phyloP scores from a whole-genome alignment of 176 grass and related monocot genomes.

The Tuctoria greenei region DNA sequence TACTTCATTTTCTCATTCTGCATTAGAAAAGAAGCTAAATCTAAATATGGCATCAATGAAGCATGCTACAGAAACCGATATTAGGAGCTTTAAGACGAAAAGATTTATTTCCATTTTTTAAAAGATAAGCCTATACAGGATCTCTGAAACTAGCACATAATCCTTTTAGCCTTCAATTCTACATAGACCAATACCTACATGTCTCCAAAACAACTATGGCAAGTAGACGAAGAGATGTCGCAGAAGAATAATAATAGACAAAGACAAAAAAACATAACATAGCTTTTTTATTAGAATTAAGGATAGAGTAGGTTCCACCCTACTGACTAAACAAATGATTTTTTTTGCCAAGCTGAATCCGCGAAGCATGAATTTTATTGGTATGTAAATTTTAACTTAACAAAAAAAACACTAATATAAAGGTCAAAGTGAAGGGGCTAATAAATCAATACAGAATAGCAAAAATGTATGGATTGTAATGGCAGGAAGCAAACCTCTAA shows the following conservation, averaged over 20 bases:
- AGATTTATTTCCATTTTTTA: not conserved
- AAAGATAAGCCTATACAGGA: constrained; percentile 5
- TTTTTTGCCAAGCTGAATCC: not conserved
- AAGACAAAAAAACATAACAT: not conserved
- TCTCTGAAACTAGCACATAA: constrained; percentile 9
- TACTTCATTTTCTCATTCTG: constrained; percentile 87
- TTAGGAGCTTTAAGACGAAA: constrained; percentile 4
- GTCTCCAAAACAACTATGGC: not conserved
- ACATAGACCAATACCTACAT: not conserved
- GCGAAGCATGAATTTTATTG: not conserved
- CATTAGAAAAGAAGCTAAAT: constrained; percentile 17
- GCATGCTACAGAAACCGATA: not conserved
- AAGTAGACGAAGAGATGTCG: not conserved
- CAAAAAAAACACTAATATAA: not conserved
- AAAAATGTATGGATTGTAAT: constrained; percentile 9
- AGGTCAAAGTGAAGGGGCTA: constrained; percentile 14
- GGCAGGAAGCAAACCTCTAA: constrained; percentile 70
- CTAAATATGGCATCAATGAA: constrained; percentile 26
- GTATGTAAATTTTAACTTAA: not conserved
- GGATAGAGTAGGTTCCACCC: not conserved
- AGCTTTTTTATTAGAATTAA: not conserved
- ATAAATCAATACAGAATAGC: constrained; percentile 16
- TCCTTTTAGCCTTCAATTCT: not conserved
- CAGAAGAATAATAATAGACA: not conserved
- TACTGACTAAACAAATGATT: not conserved